Conservation (phyloP, 768 basidiomycete genomes). For the Russula foetens region DNA sequence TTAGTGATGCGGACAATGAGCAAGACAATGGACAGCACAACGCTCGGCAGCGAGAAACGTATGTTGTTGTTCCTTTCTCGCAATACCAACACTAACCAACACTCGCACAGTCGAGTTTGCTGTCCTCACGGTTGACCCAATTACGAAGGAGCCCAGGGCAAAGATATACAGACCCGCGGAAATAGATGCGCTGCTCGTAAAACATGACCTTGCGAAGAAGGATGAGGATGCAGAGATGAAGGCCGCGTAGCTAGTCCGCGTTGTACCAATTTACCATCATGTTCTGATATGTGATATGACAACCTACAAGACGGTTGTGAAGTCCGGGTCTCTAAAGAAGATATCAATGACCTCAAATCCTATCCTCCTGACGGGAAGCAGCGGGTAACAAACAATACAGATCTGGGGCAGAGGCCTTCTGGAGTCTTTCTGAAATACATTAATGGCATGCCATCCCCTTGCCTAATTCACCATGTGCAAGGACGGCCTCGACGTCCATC, state of each 20-base stretch:
- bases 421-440: conserved; percentile 6
- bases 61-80: conserved; percentile 26
- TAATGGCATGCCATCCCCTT: conserved; percentile 82
- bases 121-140: conserved; percentile 77
- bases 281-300: neutral
- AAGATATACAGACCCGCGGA: conserved; percentile 89
- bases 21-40: conserved; percentile 99
- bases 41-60: conserved; percentile 94
- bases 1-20: conserved; percentile 93
- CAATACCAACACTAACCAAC: neutral
- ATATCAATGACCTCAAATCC: neutral
- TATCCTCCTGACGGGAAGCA: neutral
- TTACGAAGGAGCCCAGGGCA: conserved; percentile 69
- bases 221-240: conserved; percentile 79
- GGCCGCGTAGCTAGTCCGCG: conserved; percentile 29
- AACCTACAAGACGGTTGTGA: neutral
- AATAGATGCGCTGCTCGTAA: conserved; percentile 72
- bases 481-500: conserved; percentile 54
- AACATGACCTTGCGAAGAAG: conserved; percentile 83
- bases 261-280: conserved; percentile 7
- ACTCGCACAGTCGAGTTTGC: conserved; percentile 81
- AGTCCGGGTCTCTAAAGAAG: neutral
- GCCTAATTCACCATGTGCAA: conserved; percentile 33
- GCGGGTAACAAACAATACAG: too few relatives aligned
- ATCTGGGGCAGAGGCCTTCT: neutral